Base-by-base conservation (phyloP, 192 early-diverging fungal species). In the Linnemannia exigua region DNA sequence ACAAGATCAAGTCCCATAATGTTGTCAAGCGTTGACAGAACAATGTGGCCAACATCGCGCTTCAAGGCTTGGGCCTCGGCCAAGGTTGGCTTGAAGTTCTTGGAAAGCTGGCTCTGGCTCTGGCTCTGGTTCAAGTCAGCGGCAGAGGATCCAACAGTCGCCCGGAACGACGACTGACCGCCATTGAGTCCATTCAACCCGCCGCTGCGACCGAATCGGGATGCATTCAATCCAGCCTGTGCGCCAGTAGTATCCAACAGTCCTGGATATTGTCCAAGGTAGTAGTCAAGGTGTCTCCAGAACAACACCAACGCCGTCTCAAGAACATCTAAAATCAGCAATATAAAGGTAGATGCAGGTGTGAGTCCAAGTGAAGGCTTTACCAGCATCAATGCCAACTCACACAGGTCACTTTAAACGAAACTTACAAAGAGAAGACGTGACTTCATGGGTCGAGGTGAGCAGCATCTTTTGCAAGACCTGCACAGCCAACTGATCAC, bases 201-300 rank as follows among this genome's bases (percentile, higher is more conserved):
- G 46, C 63, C 70, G 44, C 79, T 86, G 41, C 67, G 74, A 14
- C 84, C 84, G 58, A 79, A 79, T 1, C 87, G 72, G 20, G 87
- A 88, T 17, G 50, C 37, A 15, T 78, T 77, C 58, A 74, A 14
- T 37, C 81, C 81, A 28, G 79, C 4, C 69, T 83, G 74, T 20
- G 77, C 9, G 22, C 63, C 36, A 19, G 50, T 50, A n/a, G 61
- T 48, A 48, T 88, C 84, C 61, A 86, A 31, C 37, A 74, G 63
- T 15, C 84, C 84, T 25, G 74, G 72, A 69, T 88, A 88, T 33
- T 83, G 87, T 20, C 74, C 74, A 37, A 91, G 54, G 76, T 91
- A 95, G 74, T 90, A 92, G 48, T 93, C 89, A 72, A 96, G 81
- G 77, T 96, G 95, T 6, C 94, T 90, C 95, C 95, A 96, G 72